Percentiles rank a stretch among this genome's conserved stretches.
Evolutionary conservation across 306 rosid species (phyloP).

Genomic region (Lathyrus sativus): DNA sequence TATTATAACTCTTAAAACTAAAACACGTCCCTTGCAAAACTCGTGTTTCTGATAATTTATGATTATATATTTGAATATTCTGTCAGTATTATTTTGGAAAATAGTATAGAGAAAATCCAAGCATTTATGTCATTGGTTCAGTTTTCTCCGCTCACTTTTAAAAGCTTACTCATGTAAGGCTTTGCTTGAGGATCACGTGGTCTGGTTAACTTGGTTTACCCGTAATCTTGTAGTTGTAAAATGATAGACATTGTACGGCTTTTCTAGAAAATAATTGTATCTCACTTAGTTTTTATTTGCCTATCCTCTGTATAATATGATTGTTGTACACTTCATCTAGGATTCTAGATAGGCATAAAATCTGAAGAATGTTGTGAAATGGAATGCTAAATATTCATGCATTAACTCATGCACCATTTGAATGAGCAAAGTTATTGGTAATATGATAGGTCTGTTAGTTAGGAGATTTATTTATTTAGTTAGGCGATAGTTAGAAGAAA

Average conservation of each 20-base stretch:
- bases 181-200: not conserved
- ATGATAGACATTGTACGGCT: not conserved
- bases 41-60: conserved; percentile 21
- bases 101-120: conserved; percentile 11
- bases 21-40: conserved; percentile 11
- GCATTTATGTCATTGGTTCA: conserved; percentile 23
- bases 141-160: conserved; percentile 7
- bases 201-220: conserved; percentile 14
- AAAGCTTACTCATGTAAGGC: not conserved
- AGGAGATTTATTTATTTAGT: not conserved
- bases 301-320: not conserved
- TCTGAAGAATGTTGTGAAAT: conserved; percentile 4
- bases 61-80: conserved; percentile 6
- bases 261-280: not conserved
- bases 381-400: conserved; percentile 5
- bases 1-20: conserved; percentile 19
- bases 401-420: not conserved
- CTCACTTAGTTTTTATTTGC: not conserved
- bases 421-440: conserved; percentile 4
- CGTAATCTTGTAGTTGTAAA: conserved; percentile 4
- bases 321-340: not conserved
- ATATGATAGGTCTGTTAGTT: not conserved
- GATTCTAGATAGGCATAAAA: not conserved
- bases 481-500: not conserved
- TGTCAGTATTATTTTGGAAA: not conserved